phyloP scores from a whole-genome alignment of 2,329 filamentous ascomycete genomes.

The Xylaria sp. region DNA sequence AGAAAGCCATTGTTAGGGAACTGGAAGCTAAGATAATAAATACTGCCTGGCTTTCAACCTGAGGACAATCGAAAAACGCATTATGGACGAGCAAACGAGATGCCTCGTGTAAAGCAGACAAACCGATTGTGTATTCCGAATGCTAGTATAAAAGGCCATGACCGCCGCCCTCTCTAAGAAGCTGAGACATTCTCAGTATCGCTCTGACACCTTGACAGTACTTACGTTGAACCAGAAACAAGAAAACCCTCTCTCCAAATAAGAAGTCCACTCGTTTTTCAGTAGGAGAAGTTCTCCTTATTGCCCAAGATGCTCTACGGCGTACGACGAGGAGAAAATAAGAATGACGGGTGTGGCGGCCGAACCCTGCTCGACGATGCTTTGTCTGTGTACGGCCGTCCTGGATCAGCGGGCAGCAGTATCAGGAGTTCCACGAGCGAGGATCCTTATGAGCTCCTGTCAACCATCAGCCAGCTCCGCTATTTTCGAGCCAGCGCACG shows the following conservation, averaged over 20 bases:
- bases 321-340: no score
- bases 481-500: not conserved
- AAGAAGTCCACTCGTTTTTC: not conserved
- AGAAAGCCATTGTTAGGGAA: no score
- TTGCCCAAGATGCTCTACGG: not conserved
- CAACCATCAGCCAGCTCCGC: not conserved
- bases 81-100: not conserved
- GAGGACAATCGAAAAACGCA: not conserved
- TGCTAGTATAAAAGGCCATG: no score
- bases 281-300: no score
- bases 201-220: no score
- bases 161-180: no score
- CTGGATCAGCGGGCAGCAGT: not conserved
- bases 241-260: not conserved
- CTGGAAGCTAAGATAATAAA: not conserved
- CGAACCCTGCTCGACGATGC: no score
- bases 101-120: not conserved
- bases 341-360: no score
- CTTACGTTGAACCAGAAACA: no score
- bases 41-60: not conserved
- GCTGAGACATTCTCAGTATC: no score
- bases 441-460: not conserved
- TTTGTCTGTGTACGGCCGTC: not conserved
- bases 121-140: not conserved
- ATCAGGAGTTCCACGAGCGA: not conserved